Conservation (phyloP, 495 filamentous ascomycete genomes). For the Neohortaea acidophila region DNA sequence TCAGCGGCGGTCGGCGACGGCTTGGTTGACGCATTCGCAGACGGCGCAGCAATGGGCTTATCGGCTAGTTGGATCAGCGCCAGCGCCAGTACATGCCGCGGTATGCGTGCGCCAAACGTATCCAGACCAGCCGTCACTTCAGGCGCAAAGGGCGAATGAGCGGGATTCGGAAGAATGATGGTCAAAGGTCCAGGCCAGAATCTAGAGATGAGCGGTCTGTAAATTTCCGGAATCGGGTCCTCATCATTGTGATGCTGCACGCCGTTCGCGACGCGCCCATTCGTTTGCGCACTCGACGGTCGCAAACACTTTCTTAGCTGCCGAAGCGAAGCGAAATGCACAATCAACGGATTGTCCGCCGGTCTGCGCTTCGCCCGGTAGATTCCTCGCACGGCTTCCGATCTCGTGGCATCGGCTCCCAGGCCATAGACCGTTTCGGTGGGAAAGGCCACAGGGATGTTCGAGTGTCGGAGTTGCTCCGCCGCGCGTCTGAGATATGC, state of each 20-base stretch:
- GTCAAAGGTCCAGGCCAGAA: slow-evolving; percentile 97
- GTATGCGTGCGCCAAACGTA: slow-evolving; percentile 86
- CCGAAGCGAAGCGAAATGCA: slow-evolving; percentile 68
- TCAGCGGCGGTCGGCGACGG: slow-evolving; percentile 78
- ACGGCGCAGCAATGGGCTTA: slow-evolving; percentile 79
- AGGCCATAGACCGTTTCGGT: slow-evolving; percentile 98
- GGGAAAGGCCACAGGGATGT: slow-evolving; percentile 80
- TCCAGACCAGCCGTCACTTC: slow-evolving; percentile 72
- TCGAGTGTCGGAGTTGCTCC: slow-evolving; percentile 40
- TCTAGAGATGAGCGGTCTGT: slow-evolving; percentile 56
- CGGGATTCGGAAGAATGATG: slow-evolving; percentile 69
- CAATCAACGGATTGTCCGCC: slow-evolving; percentile 86
- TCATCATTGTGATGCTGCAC: too few species aligned
- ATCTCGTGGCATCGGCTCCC: slow-evolving; percentile 82
- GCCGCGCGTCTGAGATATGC: slow-evolving; percentile 40
- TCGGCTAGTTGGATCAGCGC: slow-evolving; percentile 63
- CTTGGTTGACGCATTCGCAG: slow-evolving; percentile 83
- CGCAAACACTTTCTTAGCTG: slow-evolving; percentile 58
- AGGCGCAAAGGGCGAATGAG: slow-evolving; percentile 52
- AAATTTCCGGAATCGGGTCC: slow-evolving; percentile 60
- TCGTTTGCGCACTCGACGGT: slow-evolving; percentile 11
- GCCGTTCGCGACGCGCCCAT: neutral
- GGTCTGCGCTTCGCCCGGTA: slow-evolving; percentile 81
- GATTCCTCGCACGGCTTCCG: slow-evolving; percentile 72
- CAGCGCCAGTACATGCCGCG: slow-evolving; percentile 65